Percentiles rank a stretch among this genome's conserved stretches.
Evolutionary conservation across 1,139 yeast species (phyloP).

Genomic region (Yamadazyma atlantica): DNA sequence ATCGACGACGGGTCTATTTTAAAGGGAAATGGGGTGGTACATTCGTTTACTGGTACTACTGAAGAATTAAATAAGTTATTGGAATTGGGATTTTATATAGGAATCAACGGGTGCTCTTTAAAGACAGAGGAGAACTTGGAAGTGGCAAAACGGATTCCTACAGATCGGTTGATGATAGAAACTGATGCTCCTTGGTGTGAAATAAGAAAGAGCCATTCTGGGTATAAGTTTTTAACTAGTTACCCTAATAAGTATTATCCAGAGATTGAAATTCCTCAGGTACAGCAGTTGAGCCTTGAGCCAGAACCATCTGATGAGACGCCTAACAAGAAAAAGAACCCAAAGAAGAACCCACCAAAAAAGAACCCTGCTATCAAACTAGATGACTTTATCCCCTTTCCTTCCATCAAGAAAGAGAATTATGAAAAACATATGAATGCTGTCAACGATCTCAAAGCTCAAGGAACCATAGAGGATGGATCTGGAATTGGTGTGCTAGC

Average conservation of each 20-base stretch:
- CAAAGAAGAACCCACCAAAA: conserved; percentile 2
- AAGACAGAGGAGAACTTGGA: conserved; percentile 71
- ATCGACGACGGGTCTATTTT: conserved; percentile 41
- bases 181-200: conserved; percentile 99
- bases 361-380: conserved; percentile 16
- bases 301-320: conserved; percentile 12
- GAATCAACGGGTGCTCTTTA: conserved; percentile 91
- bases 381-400: conserved; percentile 58
- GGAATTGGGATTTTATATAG: conserved; percentile 64
- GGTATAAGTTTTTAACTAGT: conserved; percentile 53
- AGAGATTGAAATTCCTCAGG: conserved; percentile 17
- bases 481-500: conserved; percentile 33
- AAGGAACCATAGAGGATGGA: conserved; percentile 6
- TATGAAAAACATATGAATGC: conserved; percentile 35
- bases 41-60: conserved; percentile 87
- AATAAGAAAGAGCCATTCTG: conserved; percentile 77
- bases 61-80: conserved; percentile 57
- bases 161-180: conserved; percentile 71
- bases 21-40: conserved; percentile 69
- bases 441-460: conserved; percentile 17
- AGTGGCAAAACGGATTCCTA: conserved; percentile 67
- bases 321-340: no score
- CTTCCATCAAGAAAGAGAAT: conserved; percentile 65
- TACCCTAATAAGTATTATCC: conserved; percentile 62
- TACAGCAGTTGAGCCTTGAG: conserved; percentile 4